A percentile compares a stretch with the other conserved stretches of the same genome.
Evolutionary conservation across 208 protist genomes (phyloP).

Genomic region (Herpetomonas samuelpessoai): DNA sequence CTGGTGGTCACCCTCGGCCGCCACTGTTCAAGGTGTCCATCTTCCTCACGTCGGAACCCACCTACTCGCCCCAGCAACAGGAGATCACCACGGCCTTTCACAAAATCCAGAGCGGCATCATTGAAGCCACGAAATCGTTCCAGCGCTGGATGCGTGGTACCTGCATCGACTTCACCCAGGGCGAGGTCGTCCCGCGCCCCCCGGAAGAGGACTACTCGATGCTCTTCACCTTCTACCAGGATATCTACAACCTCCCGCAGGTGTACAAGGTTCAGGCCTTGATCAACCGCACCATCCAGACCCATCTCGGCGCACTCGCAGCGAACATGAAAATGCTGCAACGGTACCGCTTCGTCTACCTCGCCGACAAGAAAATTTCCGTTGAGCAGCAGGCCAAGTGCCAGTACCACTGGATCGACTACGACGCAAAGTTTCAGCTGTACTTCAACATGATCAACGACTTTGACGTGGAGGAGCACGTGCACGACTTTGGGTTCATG

Average conservation of each 20-base stretch:
- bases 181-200: constrained; percentile 83
- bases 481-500: constrained; percentile 95
- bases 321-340: constrained; percentile 94
- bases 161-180: constrained; percentile 94
- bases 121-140: constrained; percentile 94
- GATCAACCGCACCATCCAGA: constrained; percentile 91
- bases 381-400: constrained; percentile 94
- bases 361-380: constrained; percentile 92
- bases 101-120: constrained; percentile 90
- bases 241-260: constrained; percentile 89
- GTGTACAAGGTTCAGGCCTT: constrained; percentile 89
- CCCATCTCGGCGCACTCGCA: constrained; percentile 84
- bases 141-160: constrained; percentile 96
- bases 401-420: constrained; percentile 94
- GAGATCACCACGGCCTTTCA: constrained; percentile 92
- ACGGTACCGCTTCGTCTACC: constrained; percentile 92
- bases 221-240: constrained; percentile 95
- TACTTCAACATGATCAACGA: constrained; percentile 94
- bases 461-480: constrained; percentile 83
- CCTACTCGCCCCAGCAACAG: constrained; percentile 91
- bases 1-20: constrained; percentile 18
- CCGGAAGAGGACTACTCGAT: constrained; percentile 79
- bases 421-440: constrained; percentile 94
- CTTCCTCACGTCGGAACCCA: constrained; percentile 91
- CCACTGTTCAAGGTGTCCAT: constrained; percentile 95